phyloP scores from a whole-genome alignment of 2,329 filamentous ascomycete species.

The Fusarium graminum region DNA sequence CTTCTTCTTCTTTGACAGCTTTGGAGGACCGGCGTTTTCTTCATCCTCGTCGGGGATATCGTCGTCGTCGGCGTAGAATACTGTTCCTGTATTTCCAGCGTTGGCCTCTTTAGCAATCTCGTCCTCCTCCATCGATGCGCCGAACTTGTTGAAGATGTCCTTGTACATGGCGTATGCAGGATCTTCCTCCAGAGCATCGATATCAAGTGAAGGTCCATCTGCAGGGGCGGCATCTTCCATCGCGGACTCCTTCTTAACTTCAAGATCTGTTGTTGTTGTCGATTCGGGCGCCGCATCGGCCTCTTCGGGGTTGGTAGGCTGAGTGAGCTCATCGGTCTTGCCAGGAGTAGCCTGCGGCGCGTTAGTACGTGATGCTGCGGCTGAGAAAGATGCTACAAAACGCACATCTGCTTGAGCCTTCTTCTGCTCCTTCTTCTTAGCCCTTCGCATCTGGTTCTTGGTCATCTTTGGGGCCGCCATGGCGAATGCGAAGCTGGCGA shows the following conservation, averaged over 20 bases:
- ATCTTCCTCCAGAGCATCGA: constrained; percentile 73
- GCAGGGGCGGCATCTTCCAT: constrained; percentile 54
- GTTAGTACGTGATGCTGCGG: constrained; percentile 27
- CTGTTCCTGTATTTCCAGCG: constrained; percentile 82
- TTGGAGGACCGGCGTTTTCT: constrained; percentile 71
- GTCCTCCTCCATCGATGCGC: constrained; percentile 72
- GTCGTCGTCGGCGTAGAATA: constrained; percentile 86
- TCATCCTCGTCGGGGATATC: constrained; percentile 90
- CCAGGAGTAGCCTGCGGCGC: constrained; percentile 37
- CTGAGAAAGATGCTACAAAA: neutral
- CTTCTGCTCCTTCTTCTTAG: constrained; percentile 95
- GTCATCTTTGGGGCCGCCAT: constrained; percentile 81
- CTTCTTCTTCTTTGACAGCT: constrained; percentile 92
- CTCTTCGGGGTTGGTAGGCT: constrained; percentile 45
- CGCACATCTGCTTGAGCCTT: constrained; percentile 70
- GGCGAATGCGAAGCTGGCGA: constrained; percentile 51
- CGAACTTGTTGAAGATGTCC: constrained; percentile 84
- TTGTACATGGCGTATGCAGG: constrained; percentile 87
- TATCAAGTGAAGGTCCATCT: constrained; percentile 67
- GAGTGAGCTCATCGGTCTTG: constrained; percentile 37
- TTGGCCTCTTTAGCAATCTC: constrained; percentile 74
- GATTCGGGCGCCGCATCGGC: constrained; percentile 53
- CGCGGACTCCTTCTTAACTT: constrained; percentile 57
- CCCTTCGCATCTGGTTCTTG: constrained; percentile 93
- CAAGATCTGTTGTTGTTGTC: constrained; percentile 55